Evolutionary conservation across 768 basidiomycete species (phyloP), one percentile per base, ranked within the genome.

Genomic region (Chalciporus chontae): DNA sequence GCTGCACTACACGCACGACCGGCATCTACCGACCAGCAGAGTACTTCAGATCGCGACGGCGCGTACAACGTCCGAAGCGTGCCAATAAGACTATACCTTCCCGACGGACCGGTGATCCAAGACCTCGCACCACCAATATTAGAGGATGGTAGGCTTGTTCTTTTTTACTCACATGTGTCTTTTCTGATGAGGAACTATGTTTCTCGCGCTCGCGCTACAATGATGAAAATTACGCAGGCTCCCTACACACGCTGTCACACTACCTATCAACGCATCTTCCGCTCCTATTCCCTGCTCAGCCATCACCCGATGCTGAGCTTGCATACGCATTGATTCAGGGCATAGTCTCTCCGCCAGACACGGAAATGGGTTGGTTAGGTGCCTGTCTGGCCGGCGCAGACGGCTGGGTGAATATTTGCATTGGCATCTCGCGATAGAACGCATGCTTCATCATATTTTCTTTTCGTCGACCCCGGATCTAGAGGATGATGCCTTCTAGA

Each of bases 351-450:
- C 96, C 95, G 1, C 74, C 81, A 8, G 93, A 96, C 26, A 78
- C 92, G 6, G 95, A 98, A 62, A 76, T 97, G 69, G 92, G 87
- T 5, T 96, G 95, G 94, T 67, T 98, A n/a, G 88, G 91, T 9
- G 85, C 90, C 17, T 93, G 92, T 59, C 73, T 97, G 69, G 82
- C 86, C 11, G 94, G 93, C 8, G 91, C 93, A 11, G 96, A 98
- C 62, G 96, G 96, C 5, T 98, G 94, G 94, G 77, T 95, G 24
- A 88, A 90, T 64, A 76, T 97, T 46, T 94, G 92, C 62, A 73
- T 96, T 24, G 89, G 87, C 14, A 68, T 87, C 14, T 53, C 58
- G 40, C 64, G 65, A 40, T 67, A 67, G 60, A 48, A 44, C 34
- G 5, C 34, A 36, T 36, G 34, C 34, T 36, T 36, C 14, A 36